Evolutionary conservation across 805 yeast genomes (phyloP), one percentile per base, ranked within the genome.

Genomic region (Lipomyces mesembrius): DNA sequence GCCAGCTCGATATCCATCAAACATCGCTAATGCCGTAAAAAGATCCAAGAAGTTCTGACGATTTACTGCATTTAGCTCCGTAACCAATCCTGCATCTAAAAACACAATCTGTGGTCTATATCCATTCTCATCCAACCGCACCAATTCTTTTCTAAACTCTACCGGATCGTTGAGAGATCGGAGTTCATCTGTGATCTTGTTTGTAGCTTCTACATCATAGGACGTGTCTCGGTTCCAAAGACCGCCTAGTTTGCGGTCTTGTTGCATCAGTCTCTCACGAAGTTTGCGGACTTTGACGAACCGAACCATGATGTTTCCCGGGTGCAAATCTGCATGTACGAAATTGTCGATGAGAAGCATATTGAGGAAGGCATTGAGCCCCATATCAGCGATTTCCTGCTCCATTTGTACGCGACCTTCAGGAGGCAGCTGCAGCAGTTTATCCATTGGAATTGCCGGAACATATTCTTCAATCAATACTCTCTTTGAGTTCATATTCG

Each of bases 301-400:
- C 59, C 91, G 79, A 8, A 91, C 85, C 82, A 92, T 85, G 75
- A 95, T 91, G 77, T 95, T 95, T 2, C 99, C 99, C 0, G 99
- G 98, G 73, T 95, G 99, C 66, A 95, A 81, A 79, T 95, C 99
- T 0, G 98, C 94, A 77, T 95, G 99, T 56, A 93, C 91, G 77
- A 95, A 95, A 77, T 95, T 93, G 79, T 95, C 96, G 62, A 94
- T 78, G 61, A 95, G 89, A 69, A 95, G 82, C 99, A 95, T 95
- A 74, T 92, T 90, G 70, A 95, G 81, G 73, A 95, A 95, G 3
- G 98, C 90, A 76, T 95, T 97, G 29, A 95, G 85, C 8, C 97
- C 90, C 69, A 89, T 89, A 74, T 90, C 92, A 74, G 93, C 87
- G 54, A 91, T 82, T 77, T 75, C 81, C 60, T 74, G 81, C 75